phyloP scores from a whole-genome alignment of 768 basidiomycete genomes.

The Mycena metata region DNA sequence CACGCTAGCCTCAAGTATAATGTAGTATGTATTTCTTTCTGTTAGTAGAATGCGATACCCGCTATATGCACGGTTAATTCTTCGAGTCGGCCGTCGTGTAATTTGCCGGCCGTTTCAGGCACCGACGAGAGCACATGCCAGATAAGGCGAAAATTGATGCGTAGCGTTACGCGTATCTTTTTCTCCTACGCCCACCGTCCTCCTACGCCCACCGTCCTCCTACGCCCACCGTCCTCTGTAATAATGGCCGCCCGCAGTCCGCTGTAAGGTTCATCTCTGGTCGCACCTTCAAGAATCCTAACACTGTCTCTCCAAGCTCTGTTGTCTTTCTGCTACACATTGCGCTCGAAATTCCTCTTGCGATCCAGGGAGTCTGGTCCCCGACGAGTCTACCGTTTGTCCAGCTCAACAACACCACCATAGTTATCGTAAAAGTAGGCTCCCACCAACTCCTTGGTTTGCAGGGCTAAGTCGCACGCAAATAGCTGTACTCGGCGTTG shows the following conservation, averaged over 20 bases:
- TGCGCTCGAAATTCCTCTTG: slow-evolving; percentile 83
- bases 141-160: slow-evolving; percentile 20
- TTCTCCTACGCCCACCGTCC: neutral
- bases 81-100: neutral
- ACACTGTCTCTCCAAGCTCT: slow-evolving; percentile 58
- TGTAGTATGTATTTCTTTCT: slow-evolving; percentile 19
- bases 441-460: neutral
- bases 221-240: neutral
- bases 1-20: neutral
- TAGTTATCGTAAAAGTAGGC: slow-evolving; percentile 81
- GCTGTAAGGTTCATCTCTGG: slow-evolving; percentile 49
- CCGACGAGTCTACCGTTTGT: slow-evolving; percentile 78
- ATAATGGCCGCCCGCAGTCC: slow-evolving; percentile 50
- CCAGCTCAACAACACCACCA: slow-evolving; percentile 85
- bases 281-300: neutral
- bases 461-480: neutral
- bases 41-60: slow-evolving; percentile 18
- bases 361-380: slow-evolving; percentile 79
- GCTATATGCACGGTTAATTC: neutral
- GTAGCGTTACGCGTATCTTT: slow-evolving; percentile 1
- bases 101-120: neutral
- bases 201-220: neutral
- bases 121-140: slow-evolving; percentile 1
- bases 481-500: slow-evolving; percentile 78
- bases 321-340: slow-evolving; percentile 83